Percentiles rank a stretch among this genome's conserved stretches.
phyloP scores from a whole-genome alignment of 805 yeast genomes.

The Kodamaea kakaduensis region DNA sequence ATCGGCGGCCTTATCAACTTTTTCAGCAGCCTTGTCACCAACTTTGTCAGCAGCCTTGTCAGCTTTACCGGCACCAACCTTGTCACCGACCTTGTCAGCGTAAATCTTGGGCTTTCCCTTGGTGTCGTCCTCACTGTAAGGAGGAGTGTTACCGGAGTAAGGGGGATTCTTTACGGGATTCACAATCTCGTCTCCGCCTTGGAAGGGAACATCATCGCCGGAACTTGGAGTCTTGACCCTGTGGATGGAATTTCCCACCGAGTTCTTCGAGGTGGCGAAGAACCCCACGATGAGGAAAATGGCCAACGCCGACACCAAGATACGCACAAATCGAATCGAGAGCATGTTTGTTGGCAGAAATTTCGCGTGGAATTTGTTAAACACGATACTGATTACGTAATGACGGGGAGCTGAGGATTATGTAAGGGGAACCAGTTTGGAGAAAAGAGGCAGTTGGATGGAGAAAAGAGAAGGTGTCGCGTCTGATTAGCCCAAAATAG shows the following conservation, averaged over 20 bases:
- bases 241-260: slow-evolving; percentile 30
- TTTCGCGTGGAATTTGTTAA: too few relatives aligned
- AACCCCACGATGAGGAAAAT: slow-evolving; percentile 48
- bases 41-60: slow-evolving; percentile 14
- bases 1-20: slow-evolving; percentile 16
- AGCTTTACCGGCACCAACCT: slow-evolving; percentile 15
- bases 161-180: slow-evolving; percentile 33
- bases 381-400: too few relatives aligned
- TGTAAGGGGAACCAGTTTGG: too few relatives aligned
- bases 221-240: slow-evolving; percentile 25
- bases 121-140: slow-evolving; percentile 22
- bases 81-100: slow-evolving; percentile 24
- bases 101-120: slow-evolving; percentile 9
- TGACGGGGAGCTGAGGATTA: too few relatives aligned
- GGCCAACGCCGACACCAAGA: slow-evolving; percentile 47
- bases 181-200: slow-evolving; percentile 16
- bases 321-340: slow-evolving; percentile 49
- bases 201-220: slow-evolving; percentile 21
- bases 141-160: slow-evolving; percentile 34
- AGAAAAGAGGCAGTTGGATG: too few relatives aligned
- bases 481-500: too few relatives aligned
- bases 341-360: slow-evolving; percentile 29
- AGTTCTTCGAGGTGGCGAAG: slow-evolving; percentile 42
- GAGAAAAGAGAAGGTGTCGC: too few relatives aligned
- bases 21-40: slow-evolving; percentile 8